These are phyloP conservation scores for Taphrina communis DNA, from an alignment of 1,139 yeast species.

Conservation along the genomic window DNA sequence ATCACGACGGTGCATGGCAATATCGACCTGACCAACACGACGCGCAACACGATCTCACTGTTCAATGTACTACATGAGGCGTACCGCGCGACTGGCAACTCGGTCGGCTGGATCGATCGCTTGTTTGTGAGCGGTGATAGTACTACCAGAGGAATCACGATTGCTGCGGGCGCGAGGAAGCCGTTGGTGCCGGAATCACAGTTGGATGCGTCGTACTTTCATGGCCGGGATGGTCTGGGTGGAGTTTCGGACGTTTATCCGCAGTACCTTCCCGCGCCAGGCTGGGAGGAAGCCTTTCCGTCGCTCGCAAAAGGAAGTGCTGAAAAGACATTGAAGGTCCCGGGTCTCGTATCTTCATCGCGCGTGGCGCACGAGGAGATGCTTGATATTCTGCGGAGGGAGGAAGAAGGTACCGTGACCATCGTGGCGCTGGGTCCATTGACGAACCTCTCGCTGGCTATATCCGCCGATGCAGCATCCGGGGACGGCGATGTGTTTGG, in stretches of 20 bases:
- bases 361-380: constrained; percentile 51
- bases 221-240: constrained; percentile 56
- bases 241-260: constrained; percentile 53
- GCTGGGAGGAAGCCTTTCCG: constrained; percentile 48
- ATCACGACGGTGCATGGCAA: constrained; percentile 56
- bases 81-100: constrained; percentile 44
- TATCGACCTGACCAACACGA: constrained; percentile 52
- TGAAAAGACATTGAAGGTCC: background rate
- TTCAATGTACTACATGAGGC: constrained; percentile 52
- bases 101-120: constrained; percentile 36
- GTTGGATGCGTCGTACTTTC: constrained; percentile 55
- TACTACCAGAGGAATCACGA: constrained; percentile 51
- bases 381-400: constrained; percentile 51
- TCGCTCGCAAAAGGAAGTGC: constrained; percentile 56
- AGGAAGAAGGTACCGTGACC: constrained; percentile 53
- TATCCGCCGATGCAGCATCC: constrained; percentile 52
- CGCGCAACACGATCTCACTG: constrained; percentile 52
- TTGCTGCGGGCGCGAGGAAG: constrained; percentile 52
- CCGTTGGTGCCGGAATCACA: constrained; percentile 49
- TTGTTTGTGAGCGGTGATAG: constrained; percentile 33
- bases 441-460: constrained; percentile 55
- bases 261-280: constrained; percentile 51
- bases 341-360: constrained; percentile 42
- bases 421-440: constrained; percentile 56
- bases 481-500: constrained; percentile 46